Evolutionary conservation across 2,329 filamentous ascomycete species (phyloP), one percentile per base, ranked within the genome.

Genomic region (Microdochium paspali): DNA sequence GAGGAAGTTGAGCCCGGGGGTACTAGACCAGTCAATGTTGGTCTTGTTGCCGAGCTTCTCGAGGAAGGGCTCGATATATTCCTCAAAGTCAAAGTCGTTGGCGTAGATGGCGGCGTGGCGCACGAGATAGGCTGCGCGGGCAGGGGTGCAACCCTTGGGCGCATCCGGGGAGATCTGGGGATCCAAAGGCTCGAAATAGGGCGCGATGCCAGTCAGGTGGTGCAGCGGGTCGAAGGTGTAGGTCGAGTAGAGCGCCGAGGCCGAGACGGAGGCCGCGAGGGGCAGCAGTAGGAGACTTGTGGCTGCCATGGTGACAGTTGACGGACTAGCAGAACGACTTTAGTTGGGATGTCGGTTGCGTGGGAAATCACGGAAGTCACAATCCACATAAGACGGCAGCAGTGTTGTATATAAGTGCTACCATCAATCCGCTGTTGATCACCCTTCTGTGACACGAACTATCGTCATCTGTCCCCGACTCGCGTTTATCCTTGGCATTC

Each of bases 81-180:
- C 65, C 51, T 79, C 74, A 44, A 72, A 79, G 55, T 81, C 77
- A 49, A 72, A 76, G 54, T 80, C 76, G 51, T 80, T 80, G 52
- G 74, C 73, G 54, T 79, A 79, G 48, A 80, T 80, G 30, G 77
- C 76, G 0, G 76, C 76, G 53, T 80, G 77, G n/a, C 77, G 76
- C 15, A 73, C 68, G 0, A 80, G 65, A 58, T 80, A 80, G 2
- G 76, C 73, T 1, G 76, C 76, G 24, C 71, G 68, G 0, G 66
- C 70, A 1, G 73, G 63, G 0, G 67, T 69, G 59, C 77, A 80
- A 10, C 74, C 70, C 48, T 71, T 68, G 0, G 76, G 76, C 4
- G 70, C 58, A 3, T 61, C 55, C 2, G 70, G 68, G 10, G 68
- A 66, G 6, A 64, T 50, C 1, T 65, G 68, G 23, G 74, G 72